Base-by-base conservation (phyloP, 2,329 filamentous ascomycete species). In the Cladosporium sp. region DNA sequence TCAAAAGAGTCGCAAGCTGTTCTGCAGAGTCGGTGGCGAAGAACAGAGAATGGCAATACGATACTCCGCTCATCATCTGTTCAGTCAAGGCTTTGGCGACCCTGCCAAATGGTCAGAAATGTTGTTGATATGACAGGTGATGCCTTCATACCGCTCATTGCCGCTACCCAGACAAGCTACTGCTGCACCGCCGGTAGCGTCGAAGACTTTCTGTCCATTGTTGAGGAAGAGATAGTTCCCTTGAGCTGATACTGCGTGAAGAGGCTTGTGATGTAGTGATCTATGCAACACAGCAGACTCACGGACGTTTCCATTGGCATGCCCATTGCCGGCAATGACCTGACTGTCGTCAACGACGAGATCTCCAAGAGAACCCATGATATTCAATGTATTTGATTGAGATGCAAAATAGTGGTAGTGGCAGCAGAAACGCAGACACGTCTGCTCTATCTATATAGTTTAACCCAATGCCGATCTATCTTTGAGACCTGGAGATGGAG, bases 151-250 rank as follows among this genome's bases (percentile, higher is more conserved):
- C 62, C 82, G 72, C 36, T 73, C 60, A 45, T 84, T 76, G 25
- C 79, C 81, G 58, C 88, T 83, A 6, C 87, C 88, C 8, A 92
- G 70, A 61, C 83, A 84, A 8, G 82, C 76, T 3, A 90, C 86
- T 18, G 84, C 85, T 3, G 87, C 84, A 16, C 88, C 88, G 22
- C 84, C 79, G 16, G 83, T 86, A 1, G 81, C 84, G 64, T 93
- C 88, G 12, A 90, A 76, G 38, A 93, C 77, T 29, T 69, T 72
- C 19, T 77, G 74, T 1, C 83, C 83, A 60, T 75, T 73, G 56
- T 70, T 69, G 1, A 82, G 68, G 29, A 70, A 66, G n/a, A 82
- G 65, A 52, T 75, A 77, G 55, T 74, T 72, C 9, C 77, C 78
- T 49, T 72, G 65, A 4, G 73, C 79, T 0, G 69, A 72, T 8